Evolutionary conservation across 75 land plant genomes (phyloP), one percentile per base, ranked within the genome.

Genomic region (Picea glauca): DNA sequence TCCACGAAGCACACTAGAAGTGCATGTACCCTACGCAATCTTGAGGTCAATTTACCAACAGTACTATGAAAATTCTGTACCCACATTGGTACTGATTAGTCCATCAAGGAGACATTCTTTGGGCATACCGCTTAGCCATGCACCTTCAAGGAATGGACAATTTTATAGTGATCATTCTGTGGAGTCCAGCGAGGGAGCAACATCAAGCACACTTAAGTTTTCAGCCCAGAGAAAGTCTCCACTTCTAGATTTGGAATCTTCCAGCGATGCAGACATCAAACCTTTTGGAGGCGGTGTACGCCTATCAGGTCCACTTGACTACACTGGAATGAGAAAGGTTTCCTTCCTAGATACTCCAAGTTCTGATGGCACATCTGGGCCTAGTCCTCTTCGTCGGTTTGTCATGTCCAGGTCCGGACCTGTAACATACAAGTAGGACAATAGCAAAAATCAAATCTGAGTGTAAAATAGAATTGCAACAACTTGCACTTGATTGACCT

Each of bases 21-120:
- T 85, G 21, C 87, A 93, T 74, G 77, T 98, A 62, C 99, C 99
- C 11, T 98, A 94, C 76, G 80, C 94, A 9, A 88, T 98, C 60
- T 84, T 95, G 72, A 92, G 99, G 32, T 95, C 99, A 20, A 83
- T 98, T 75, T 95, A 95, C 70, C 88, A 92, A 56, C 92, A 93
- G 80, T 91, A 98, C 72, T 98, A 93, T 75, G 86, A 84, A 74
- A 92, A 88, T 78, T 85, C 93, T 3, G 89, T 90, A 54, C 85
- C 88, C 23, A 84, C 85, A 21, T 80, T 86, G 32, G 83, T 89
- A 13, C 68, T 86, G 18, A 60, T 84, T 17, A 85, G 80, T 67
- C 85, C 83, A 8, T 88, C 93, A 0, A 91, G 92, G 11, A 80
- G 87, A 38, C 86, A 90, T 38, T 84, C 91, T 13, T 88, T 85